Evolutionary conservation across 2,329 filamentous ascomycete species (phyloP), one percentile per base, ranked within the genome.

Genomic region (Stagonosporopsis vannaccii): DNA sequence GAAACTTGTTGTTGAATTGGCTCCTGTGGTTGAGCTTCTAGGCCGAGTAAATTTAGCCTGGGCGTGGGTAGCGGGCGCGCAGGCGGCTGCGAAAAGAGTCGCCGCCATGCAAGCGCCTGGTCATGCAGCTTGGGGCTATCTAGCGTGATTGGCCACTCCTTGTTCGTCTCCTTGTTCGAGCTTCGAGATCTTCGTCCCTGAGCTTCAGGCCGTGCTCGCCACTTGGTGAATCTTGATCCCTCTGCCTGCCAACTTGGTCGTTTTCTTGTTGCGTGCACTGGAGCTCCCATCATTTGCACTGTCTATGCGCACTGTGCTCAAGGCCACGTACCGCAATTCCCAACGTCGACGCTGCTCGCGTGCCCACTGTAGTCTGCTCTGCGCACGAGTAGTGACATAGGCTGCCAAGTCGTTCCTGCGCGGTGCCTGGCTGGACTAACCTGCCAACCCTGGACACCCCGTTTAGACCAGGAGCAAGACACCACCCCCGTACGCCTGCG

Each of bases 21-120:
- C 47, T 30, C 43, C 28, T 12, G 46, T 48, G 51, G 53, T 48
- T 58, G 54, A 50, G 46, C 51, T 47, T 42, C 54, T 51, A 50
- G 50, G 42, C 42, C 45, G 61, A 60, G 60, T 66, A 68, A 64
- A 67, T 68, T 69, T 67, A 65, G 63, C 65, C 60, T 56, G 59
- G 59, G 58, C 61, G 59, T 56, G 43, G 52, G 41, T 33, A 53
- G 50, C 20, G 51, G 47, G 57, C 66, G 64, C 62, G 61, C 67
- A 62, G 67, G 66, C 61, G 60, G 63, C 58, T 52, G 48, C 32
- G 39, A 41, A 53, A 55, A 56, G 47, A 55, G 49, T 60, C 52
- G 63, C 61, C 60, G 56, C 63, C 52, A 61, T 59, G 59, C 59
- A 66, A 62, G 65, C 65, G 63, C 63, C 62, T 54, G 52, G 50